These are phyloP conservation scores for Sophora flavescens DNA, from an alignment of 306 rosid species.

Conservation along the genomic window DNA sequence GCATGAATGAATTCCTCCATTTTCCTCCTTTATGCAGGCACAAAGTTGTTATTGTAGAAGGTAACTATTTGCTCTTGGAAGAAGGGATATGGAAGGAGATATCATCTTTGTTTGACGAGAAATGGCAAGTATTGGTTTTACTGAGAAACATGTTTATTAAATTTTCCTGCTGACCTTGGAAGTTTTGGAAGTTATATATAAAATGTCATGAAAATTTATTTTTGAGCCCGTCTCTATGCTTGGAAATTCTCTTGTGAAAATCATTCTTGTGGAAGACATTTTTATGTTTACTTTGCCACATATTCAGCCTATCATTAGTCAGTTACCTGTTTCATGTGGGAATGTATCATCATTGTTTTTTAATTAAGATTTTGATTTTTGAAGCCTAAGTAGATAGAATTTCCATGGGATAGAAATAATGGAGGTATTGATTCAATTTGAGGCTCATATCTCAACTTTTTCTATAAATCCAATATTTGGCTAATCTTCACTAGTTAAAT, in stretches of 20 bases:
- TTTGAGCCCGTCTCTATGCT: background rate
- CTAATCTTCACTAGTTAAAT: conserved; percentile 17
- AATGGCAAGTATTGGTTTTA: too few relatives aligned
- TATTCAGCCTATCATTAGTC: conserved; percentile 24
- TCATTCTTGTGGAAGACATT: conserved; percentile 32
- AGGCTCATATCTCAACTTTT: background rate
- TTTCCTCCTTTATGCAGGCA: too few relatives aligned
- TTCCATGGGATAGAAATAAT: conserved; percentile 9
- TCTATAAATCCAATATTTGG: conserved; percentile 17
- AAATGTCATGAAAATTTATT: conserved; percentile 18
- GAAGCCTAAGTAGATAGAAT: conserved; percentile 15
- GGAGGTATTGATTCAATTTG: background rate
- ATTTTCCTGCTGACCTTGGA: conserved; percentile 34
- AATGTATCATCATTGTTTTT: conserved; percentile 30
- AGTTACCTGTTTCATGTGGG: conserved; percentile 25
- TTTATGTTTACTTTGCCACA: conserved; percentile 3
- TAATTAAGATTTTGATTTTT: conserved; percentile 17
- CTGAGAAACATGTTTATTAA: too few relatives aligned
- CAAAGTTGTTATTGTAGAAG: too few relatives aligned
- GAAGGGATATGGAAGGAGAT: too few relatives aligned
- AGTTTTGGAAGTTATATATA: conserved; percentile 4
- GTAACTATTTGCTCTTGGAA: too few relatives aligned
- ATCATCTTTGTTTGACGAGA: too few relatives aligned
- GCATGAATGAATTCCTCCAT: too few relatives aligned
- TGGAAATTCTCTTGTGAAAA: conserved; percentile 32